These are phyloP conservation scores for Globisporangium iwayamae DNA, from an alignment of 352 stramenopile species.

Conservation along the genomic window DNA sequence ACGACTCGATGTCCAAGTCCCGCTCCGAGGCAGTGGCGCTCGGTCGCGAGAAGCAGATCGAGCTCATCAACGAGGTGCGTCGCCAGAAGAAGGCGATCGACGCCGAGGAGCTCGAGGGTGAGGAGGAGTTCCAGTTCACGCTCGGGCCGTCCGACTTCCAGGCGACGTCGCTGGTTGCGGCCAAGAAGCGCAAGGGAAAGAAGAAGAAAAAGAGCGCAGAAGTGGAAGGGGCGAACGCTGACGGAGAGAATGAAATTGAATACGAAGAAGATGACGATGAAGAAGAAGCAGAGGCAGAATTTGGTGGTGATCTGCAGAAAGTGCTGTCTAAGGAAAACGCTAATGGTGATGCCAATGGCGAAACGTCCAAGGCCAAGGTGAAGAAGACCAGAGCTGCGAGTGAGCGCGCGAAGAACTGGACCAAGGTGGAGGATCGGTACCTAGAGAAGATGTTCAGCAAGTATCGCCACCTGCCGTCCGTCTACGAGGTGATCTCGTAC, in stretches of 20 bases:
- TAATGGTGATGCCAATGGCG: neutral
- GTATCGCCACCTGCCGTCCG: constrained; percentile 75
- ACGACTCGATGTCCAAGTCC: constrained; percentile 59
- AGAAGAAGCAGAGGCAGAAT: constrained; percentile 24
- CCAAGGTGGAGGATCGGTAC: constrained; percentile 77
- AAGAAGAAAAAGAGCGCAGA: neutral
- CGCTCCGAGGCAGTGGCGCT: constrained; percentile 60
- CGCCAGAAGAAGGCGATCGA: constrained; percentile 69
- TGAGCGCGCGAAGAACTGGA: constrained; percentile 78
- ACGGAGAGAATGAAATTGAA: neutral
- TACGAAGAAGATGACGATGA: neutral
- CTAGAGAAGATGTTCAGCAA: constrained; percentile 75
- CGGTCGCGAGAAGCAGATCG: constrained; percentile 52
- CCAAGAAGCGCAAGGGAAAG: constrained; percentile 8
- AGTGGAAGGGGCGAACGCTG: neutral
- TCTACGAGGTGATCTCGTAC: constrained; percentile 87
- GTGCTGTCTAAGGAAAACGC: neutral
- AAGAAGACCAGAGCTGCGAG: constrained; percentile 24
- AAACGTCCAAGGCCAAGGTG: neutral
- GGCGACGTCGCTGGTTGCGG: constrained; percentile 35
- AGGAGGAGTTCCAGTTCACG: constrained; percentile 79
- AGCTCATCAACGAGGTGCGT: constrained; percentile 57
- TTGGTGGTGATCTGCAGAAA: constrained; percentile 11
- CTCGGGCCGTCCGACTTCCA: constrained; percentile 60
- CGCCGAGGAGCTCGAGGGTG: constrained; percentile 73